These are phyloP conservation scores for Ophiostoma piceae DNA, from an alignment of 2,329 filamentous ascomycete species.

Conservation along the genomic window DNA sequence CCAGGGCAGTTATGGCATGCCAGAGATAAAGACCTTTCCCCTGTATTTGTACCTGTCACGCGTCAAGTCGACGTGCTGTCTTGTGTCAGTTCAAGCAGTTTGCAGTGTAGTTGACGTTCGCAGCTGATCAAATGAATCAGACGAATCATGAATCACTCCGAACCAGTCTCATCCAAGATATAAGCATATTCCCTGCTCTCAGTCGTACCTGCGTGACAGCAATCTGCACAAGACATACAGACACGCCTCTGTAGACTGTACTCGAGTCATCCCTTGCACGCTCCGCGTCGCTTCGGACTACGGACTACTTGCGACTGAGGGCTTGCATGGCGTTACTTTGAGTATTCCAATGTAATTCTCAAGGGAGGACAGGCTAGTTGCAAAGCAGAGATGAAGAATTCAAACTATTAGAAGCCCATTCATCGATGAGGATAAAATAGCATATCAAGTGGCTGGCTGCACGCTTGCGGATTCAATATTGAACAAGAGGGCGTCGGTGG, in stretches of 20 bases:
- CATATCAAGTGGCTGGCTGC: not conserved
- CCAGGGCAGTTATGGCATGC: too few relatives aligned
- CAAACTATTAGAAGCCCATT: not conserved
- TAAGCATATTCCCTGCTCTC: not conserved
- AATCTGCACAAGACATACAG: not conserved
- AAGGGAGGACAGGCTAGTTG: not conserved
- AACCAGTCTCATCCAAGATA: not conserved
- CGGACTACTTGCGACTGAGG: not conserved
- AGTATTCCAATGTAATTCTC: not conserved
- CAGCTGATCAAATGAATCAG: too few relatives aligned
- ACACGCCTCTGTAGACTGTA: not conserved
- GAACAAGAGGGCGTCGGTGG: not conserved
- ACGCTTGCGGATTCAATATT: constrained; percentile 7
- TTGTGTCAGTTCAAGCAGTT: not conserved
- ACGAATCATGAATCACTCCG: not conserved
- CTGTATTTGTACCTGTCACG: not conserved
- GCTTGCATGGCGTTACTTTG: not conserved
- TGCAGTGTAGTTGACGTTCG: too few relatives aligned
- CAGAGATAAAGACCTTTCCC: too few relatives aligned
- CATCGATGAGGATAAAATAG: not conserved
- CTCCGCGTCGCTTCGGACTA: not conserved
- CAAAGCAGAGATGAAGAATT: not conserved
- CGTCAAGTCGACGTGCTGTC: not conserved
- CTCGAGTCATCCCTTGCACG: not conserved
- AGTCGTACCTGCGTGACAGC: not conserved